Evolutionary conservation across 2,329 filamentous ascomycete genomes (phyloP), one percentile per base, ranked within the genome.

Genomic region (Alternaria conjuncta): DNA sequence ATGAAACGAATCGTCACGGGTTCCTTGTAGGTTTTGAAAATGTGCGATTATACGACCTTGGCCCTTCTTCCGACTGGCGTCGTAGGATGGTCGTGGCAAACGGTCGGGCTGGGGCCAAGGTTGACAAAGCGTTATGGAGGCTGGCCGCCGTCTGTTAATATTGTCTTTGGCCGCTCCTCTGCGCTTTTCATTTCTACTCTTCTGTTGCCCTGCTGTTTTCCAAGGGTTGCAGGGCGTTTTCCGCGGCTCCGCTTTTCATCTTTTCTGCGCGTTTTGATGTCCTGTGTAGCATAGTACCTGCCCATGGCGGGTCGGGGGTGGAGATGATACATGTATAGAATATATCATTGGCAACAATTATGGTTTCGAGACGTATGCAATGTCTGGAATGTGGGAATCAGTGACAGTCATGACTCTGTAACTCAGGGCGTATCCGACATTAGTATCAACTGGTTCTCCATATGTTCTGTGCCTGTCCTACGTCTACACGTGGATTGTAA

Each of bases 161-260:
- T 60, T 69, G 59, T 44, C 60, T 54, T 61, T 64, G 66, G 61
- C 68, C 66, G 66, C 54, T 63, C 54, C 59, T 25, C 23, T 13
- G 7, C 60, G 54, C 63, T 65, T 58, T 60, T 62, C 36, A 61
- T 69, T 73, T 72, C 71, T 71, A 71, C 71, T 75, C 73, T 71
- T 70, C 66, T 71, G 55, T 36, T 54, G 18, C 55, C 46, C 49
- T 54, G 64, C 60, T 49, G 54, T 57, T 46, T 47, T 30, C 20
- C 50, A 47, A 55, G 57, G 49, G 49, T 65, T 54, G 71, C 61
- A 68, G 70, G 71, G 71, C 69, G 71, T 70, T 72, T 62, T 53
- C 18, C 5, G 54, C 54, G 66, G 67, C 64, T 71, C 66, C 61
- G 60, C 60, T 68, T 66, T 50, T 55, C 28, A 43, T 51, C 56